phyloP scores from a whole-genome alignment of 768 basidiomycete genomes.

The Rhizopogon vesiculosus region DNA sequence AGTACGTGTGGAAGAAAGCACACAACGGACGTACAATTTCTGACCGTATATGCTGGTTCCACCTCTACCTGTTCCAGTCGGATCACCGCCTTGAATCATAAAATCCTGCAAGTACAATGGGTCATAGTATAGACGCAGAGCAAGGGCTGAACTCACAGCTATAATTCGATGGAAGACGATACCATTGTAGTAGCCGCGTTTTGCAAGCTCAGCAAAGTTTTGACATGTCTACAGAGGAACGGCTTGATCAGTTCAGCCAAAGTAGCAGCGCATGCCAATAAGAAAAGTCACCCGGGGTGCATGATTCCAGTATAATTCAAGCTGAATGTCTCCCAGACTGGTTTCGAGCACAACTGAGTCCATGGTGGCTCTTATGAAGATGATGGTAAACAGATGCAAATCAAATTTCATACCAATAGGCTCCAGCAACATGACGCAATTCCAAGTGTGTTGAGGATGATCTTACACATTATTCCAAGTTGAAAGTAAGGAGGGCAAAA shows the following conservation, averaged over 20 bases:
- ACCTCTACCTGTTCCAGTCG: conserved; percentile 92
- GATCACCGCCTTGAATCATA: conserved; percentile 96
- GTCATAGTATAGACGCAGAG: background rate
- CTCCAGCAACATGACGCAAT: no score
- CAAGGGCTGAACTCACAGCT: conserved; percentile 42
- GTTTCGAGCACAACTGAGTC: conserved; percentile 74
- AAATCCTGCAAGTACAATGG: conserved; percentile 59
- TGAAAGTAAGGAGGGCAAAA: conserved; percentile 5
- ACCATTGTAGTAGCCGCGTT: conserved; percentile 89
- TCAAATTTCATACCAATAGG: background rate
- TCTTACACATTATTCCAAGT: background rate
- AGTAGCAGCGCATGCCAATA: background rate
- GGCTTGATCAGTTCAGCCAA: conserved; percentile 12
- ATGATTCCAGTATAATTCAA: conserved; percentile 93
- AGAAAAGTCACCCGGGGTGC: conserved; percentile 56
- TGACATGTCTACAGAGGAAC: conserved; percentile 69
- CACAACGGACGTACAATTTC: conserved; percentile 61
- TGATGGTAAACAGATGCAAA: background rate
- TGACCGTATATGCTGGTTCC: conserved; percentile 87
- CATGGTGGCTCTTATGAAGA: conserved; percentile 10
- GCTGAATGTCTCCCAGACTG: conserved; percentile 77
- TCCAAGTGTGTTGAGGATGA: background rate
- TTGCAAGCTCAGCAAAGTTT: conserved; percentile 91
- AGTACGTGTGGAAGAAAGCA: background rate
- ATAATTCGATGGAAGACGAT: conserved; percentile 91